Evolutionary conservation across 805 yeast species (phyloP).

Genomic region (Yamadazyma olivae): DNA sequence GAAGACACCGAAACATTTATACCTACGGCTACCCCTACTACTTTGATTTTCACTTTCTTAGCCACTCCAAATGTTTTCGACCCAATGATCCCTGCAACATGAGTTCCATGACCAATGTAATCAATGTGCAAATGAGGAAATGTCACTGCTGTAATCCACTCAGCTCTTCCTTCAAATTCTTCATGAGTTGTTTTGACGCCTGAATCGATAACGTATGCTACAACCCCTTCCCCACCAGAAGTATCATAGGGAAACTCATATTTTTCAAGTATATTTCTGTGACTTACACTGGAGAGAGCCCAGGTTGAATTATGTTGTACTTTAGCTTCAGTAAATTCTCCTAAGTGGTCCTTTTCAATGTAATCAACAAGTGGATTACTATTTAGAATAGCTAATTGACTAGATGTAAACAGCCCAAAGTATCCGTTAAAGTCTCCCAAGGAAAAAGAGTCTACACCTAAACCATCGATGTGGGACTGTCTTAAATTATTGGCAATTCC

Average conservation of each 20-base stretch:
- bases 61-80: conserved; percentile 52
- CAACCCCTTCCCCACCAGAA: conserved; percentile 55
- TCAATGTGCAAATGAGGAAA: conserved; percentile 57
- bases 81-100: conserved; percentile 53
- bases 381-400: too few species aligned
- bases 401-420: too few species aligned
- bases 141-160: conserved; percentile 59
- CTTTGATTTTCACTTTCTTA: conserved; percentile 50
- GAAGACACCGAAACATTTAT: conserved; percentile 76
- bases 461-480: too few species aligned
- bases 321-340: too few species aligned
- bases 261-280: conserved; percentile 14
- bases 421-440: too few species aligned
- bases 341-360: too few species aligned
- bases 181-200: conserved; percentile 65
- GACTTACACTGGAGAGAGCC: too few species aligned
- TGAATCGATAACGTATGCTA: conserved; percentile 81
- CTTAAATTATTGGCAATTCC: too few species aligned
- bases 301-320: too few species aligned
- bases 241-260: conserved; percentile 50
- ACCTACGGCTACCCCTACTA: too few species aligned
- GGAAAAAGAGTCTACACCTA: too few species aligned
- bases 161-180: conserved; percentile 63
- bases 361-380: too few species aligned
- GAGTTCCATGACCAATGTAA: conserved; percentile 54